Percentiles rank a stretch among this genome's conserved stretches.
phyloP scores from a whole-genome alignment of 345 rosid species.

The Dipteronia sinensis region DNA sequence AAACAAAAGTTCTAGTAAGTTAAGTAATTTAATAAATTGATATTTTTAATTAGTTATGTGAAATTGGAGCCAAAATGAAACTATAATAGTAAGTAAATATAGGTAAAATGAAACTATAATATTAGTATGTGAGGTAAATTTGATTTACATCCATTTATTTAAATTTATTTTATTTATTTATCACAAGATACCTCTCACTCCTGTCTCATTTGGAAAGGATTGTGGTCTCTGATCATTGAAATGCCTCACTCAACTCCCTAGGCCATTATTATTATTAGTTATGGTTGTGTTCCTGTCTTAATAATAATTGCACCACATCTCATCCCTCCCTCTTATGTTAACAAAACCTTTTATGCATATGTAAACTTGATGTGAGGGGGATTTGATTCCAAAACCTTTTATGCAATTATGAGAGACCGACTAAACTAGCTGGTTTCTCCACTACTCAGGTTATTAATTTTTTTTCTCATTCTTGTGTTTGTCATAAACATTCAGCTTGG shows the following conservation, averaged over 20 bases:
- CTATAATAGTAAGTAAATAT: too few species aligned
- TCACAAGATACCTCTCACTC: not conserved
- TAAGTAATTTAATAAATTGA: too few species aligned
- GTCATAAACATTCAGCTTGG: not conserved
- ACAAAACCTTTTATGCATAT: not conserved
- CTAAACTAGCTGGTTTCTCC: not conserved
- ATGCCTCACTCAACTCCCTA: not conserved
- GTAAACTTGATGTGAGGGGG: not conserved
- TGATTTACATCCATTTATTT: not conserved
- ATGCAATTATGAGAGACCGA: not conserved
- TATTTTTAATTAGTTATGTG: too few species aligned
- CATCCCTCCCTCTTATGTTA: not conserved
- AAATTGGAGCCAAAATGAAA: too few species aligned
- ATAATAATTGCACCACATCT: not conserved
- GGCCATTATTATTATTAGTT: not conserved
- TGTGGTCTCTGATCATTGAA: not conserved
- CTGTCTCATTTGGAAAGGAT: not conserved
- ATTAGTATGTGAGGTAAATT: slow-evolving; percentile 71
- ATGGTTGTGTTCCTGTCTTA: not conserved
- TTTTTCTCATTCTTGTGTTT: slow-evolving; percentile 1
- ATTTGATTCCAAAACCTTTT: not conserved
- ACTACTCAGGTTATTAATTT: not conserved
- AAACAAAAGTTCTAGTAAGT: too few species aligned
- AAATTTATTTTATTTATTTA: too few species aligned
- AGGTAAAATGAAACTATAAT: too few species aligned